These are phyloP conservation scores for Cladosporium cucumerinum DNA, from an alignment of 2,329 filamentous ascomycete genomes.

Conservation along the genomic window DNA sequence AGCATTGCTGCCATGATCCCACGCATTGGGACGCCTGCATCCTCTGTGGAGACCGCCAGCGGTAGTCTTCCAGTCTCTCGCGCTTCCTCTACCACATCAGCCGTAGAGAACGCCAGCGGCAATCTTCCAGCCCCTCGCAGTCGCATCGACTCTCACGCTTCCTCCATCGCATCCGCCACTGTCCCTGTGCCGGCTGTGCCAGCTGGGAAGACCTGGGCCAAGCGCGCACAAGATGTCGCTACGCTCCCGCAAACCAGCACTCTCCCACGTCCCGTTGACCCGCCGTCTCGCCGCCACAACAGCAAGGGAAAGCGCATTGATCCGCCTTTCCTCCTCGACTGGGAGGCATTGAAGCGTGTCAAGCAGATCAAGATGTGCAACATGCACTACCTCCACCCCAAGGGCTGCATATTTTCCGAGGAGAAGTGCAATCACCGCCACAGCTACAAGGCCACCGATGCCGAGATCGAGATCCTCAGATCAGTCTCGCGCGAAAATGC, in stretches of 20 bases:
- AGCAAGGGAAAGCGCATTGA: constrained; percentile 60
- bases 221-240: background rate
- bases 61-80: background rate
- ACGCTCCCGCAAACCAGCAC: background rate
- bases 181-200: background rate
- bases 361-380: constrained; percentile 64
- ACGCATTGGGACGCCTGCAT: background rate
- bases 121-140: background rate
- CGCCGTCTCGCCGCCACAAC: constrained; percentile 45
- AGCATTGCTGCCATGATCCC: constrained; percentile 24
- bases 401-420: constrained; percentile 37
- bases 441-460: constrained; percentile 50
- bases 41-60: background rate
- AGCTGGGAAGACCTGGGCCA: background rate
- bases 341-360: constrained; percentile 56
- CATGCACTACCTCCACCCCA: constrained; percentile 56
- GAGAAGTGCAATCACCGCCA: constrained; percentile 55
- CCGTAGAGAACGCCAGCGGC: too few species aligned
- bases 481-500: constrained; percentile 62
- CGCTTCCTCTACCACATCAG: background rate
- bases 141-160: constrained; percentile 1
- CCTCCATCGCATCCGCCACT: background rate
- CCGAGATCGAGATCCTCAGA: constrained; percentile 53
- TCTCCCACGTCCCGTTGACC: background rate
- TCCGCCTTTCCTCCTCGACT: constrained; percentile 46